Conservation (phyloP, 768 basidiomycete genomes). For the Suillus lakei region DNA sequence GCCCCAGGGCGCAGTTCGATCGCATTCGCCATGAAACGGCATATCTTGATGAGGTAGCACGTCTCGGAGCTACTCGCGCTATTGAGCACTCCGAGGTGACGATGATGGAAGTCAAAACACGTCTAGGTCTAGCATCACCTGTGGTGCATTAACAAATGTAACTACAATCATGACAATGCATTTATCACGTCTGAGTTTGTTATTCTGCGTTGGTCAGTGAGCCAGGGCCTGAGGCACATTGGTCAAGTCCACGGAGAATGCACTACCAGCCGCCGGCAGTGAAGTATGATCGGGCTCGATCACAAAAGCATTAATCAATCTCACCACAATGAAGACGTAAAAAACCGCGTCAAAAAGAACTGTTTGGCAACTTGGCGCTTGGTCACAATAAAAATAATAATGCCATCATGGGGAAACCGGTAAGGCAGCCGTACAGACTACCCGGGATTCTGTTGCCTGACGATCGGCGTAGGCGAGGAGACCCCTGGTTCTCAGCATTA, state of each 20-base stretch:
- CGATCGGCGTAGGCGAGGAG: background rate
- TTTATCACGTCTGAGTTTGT: background rate
- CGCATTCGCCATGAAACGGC: conserved; percentile 59
- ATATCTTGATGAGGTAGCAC: conserved; percentile 67
- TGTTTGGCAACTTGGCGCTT: no score
- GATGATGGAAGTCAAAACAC: conserved; percentile 67
- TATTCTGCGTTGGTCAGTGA: background rate
- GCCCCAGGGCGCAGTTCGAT: conserved; percentile 73
- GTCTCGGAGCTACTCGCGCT: conserved; percentile 67
- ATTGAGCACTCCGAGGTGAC: conserved; percentile 62
- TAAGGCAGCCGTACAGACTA: no score
- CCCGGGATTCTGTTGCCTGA: background rate
- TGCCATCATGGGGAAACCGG: no score
- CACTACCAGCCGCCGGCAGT: conserved; percentile 34
- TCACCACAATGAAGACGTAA: no score
- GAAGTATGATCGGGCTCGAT: background rate
- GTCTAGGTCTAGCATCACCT: conserved; percentile 58
- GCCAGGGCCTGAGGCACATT: conserved; percentile 27
- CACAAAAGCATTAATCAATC: background rate
- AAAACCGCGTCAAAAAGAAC: no score
- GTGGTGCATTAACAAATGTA: background rate
- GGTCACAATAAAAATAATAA: no score
- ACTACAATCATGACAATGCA: background rate
- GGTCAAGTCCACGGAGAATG: conserved; percentile 56
- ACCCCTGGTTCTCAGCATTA: no score